phyloP scores from a whole-genome alignment of 805 yeast genomes.

The Cyberlindnera japonica region DNA sequence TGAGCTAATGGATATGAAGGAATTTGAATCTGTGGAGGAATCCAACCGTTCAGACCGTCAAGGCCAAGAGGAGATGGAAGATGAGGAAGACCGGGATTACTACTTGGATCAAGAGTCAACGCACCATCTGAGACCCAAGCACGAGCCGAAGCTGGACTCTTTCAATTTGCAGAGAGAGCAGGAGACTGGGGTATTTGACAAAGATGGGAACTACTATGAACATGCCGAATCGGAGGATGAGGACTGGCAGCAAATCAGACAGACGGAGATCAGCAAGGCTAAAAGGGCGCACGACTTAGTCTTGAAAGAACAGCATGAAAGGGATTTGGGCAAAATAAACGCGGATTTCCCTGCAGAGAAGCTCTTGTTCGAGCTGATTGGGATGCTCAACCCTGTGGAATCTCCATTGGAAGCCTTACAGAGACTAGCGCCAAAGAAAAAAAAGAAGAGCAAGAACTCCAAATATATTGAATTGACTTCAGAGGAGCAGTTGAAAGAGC shows the following conservation, averaged over 20 bases:
- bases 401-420: conserved; percentile 54
- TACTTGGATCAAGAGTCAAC: conserved; percentile 21
- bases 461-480: conserved; percentile 13
- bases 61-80: conserved; percentile 16
- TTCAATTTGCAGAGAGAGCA: conserved; percentile 57
- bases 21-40: conserved; percentile 20
- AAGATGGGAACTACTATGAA: conserved; percentile 53
- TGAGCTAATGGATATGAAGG: conserved; percentile 21
- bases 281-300: conserved; percentile 30
- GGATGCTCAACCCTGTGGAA: conserved; percentile 53
- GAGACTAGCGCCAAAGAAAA: conserved; percentile 31
- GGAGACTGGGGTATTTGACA: conserved; percentile 62
- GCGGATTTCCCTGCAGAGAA: conserved; percentile 16
- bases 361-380: conserved; percentile 35
- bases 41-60: no score
- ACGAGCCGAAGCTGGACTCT: conserved; percentile 50
- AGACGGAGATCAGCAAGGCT: conserved; percentile 36
- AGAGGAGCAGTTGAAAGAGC: conserved; percentile 17
- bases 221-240: conserved; percentile 32
- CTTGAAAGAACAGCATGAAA: conserved; percentile 23
- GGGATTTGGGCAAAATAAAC: conserved; percentile 11
- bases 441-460: conserved; percentile 18
- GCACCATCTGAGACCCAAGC: conserved; percentile 12
- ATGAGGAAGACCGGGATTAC: conserved; percentile 15
- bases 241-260: conserved; percentile 36